Evolutionary conservation across 176 grass and related monocot species (phyloP), one percentile per base, ranked within the genome.

Genomic region (Zoysia japonica): DNA sequence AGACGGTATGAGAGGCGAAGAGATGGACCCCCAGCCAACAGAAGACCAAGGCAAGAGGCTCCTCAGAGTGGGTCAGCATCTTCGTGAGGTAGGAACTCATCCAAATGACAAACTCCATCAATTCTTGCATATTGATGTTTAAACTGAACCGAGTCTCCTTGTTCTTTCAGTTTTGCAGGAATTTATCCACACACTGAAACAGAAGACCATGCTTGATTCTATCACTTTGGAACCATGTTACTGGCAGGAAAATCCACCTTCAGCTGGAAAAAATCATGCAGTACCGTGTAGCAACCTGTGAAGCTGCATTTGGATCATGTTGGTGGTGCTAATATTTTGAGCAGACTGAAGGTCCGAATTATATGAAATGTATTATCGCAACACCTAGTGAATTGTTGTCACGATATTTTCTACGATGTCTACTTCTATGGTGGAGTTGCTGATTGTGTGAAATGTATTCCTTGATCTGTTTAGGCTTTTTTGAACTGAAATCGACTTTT

Each of bases 1-100:
- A 92, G 92, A 84, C 87, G 86, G 71, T 98, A 98, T 7, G 96
- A 91, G 56, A 92, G 94, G 75, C 81, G 90, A 78, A 90, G 85
- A 90, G 86, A 93, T 57, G 90, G 88, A 1, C 88, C 90, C 35
- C 88, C 92, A 79, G 75, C 86, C 67, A 90, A 59, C 67, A 88
- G 88, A 65, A 94, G 41, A 82, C 83, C 86, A n/a, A 90, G 42
- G 59, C 76, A 86, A 76, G 83, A 66, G 49, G 65, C 86, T 0
- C 52, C 86, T 68, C 77, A 91, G 72, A 74, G 80, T 2, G 77
- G 83, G 80, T 89, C 92, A 63, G 54, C 88, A 7, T 93, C 91
- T 53, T 83, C 88, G 65, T 88, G 85, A 86, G 85, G 90, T 88
- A 80, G 60, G 48, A 72, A 72, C 49, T 6, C 13, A 67, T 37